These are phyloP conservation scores for Xerocomus brunneocitrinus DNA, from an alignment of 768 basidiomycete genomes.

Conservation along the genomic window DNA sequence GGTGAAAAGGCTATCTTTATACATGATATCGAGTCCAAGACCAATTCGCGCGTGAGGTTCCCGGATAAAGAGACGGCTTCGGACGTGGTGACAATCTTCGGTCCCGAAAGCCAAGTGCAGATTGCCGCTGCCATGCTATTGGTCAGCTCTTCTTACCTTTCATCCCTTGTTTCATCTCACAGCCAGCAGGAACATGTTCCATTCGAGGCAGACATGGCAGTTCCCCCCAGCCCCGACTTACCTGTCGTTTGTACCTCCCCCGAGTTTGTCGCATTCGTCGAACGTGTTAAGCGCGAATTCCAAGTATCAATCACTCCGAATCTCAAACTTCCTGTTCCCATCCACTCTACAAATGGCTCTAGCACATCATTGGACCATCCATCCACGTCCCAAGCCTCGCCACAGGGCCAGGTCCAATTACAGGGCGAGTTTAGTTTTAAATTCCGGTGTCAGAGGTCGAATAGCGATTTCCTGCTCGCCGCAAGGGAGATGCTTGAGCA, in stretches of 20 bases:
- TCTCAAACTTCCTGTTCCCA: constrained; percentile 45
- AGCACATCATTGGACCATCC: constrained; percentile 48
- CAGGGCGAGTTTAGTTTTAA: constrained; percentile 83
- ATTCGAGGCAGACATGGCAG: constrained; percentile 91
- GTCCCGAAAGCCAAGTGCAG: constrained; percentile 94
- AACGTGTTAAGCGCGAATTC: constrained; percentile 88
- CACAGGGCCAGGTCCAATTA: constrained; percentile 20
- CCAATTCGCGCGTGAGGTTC: constrained; percentile 88
- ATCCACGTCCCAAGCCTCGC: constrained; percentile 15
- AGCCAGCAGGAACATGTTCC: constrained; percentile 84
- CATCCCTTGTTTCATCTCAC: constrained; percentile 1
- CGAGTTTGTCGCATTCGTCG: constrained; percentile 84
- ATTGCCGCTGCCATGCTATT: constrained; percentile 95
- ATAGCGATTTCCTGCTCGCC: constrained; percentile 87
- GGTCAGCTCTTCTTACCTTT: constrained; percentile 40
- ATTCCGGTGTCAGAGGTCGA: constrained; percentile 92
- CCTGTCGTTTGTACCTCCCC: constrained; percentile 66
- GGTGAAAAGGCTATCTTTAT: constrained; percentile 98
- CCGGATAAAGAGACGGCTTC: constrained; percentile 93
- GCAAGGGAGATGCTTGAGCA: constrained; percentile 92
- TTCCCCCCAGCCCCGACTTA: constrained; percentile 80
- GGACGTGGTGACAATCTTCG: constrained; percentile 93
- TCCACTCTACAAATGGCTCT: constrained; percentile 42
- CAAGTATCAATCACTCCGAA: constrained; percentile 88
- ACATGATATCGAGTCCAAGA: constrained; percentile 94